Evolutionary conservation across 768 basidiomycete genomes (phyloP).

Genomic region (Rhodotorula toruloides): DNA sequence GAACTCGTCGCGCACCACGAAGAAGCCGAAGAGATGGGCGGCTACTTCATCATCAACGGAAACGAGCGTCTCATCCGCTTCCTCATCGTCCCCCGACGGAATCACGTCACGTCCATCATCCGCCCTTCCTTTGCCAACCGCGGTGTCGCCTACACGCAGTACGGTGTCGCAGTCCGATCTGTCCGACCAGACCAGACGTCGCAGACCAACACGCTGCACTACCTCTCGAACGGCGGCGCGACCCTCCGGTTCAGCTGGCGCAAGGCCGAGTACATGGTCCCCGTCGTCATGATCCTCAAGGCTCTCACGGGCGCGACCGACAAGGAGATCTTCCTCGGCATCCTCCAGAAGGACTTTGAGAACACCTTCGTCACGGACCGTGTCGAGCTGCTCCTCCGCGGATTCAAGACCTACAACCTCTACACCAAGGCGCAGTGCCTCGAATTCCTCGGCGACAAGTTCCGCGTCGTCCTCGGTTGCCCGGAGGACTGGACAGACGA

Average conservation of each 20-base stretch:
- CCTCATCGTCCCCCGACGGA: slow-evolving; percentile 88
- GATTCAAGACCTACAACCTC: slow-evolving; percentile 88
- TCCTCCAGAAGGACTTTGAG: slow-evolving; percentile 93
- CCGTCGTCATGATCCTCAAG: slow-evolving; percentile 92
- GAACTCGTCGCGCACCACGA: slow-evolving; percentile 85
- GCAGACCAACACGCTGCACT: slow-evolving; percentile 93
- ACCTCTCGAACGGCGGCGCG: slow-evolving; percentile 91
- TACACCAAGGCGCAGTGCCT: slow-evolving; percentile 84
- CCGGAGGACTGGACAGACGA: slow-evolving; percentile 90
- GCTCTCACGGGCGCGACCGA: slow-evolving; percentile 86
- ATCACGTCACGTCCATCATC: slow-evolving; percentile 87
- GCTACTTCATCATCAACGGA: slow-evolving; percentile 97
- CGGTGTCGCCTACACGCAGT: slow-evolving; percentile 88
- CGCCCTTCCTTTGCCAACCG: slow-evolving; percentile 87
- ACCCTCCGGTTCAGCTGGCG: slow-evolving; percentile 94
- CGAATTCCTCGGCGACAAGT: slow-evolving; percentile 93
- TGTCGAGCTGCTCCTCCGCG: slow-evolving; percentile 84
- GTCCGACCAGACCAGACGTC: slow-evolving; percentile 89
- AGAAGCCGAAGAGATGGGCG: slow-evolving; percentile 97
- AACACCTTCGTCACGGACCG: slow-evolving; percentile 98
- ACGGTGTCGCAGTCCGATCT: slow-evolving; percentile 91
- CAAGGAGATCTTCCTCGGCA: slow-evolving; percentile 90
- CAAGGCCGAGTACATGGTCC: slow-evolving; percentile 97
- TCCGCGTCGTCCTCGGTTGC: slow-evolving; percentile 79
- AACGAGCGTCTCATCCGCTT: slow-evolving; percentile 98